Percentiles rank a stretch among this genome's conserved stretches.
Conservation (phyloP, 2,329 filamentous ascomycete species). For the Trichoderma citrinoviride region DNA sequence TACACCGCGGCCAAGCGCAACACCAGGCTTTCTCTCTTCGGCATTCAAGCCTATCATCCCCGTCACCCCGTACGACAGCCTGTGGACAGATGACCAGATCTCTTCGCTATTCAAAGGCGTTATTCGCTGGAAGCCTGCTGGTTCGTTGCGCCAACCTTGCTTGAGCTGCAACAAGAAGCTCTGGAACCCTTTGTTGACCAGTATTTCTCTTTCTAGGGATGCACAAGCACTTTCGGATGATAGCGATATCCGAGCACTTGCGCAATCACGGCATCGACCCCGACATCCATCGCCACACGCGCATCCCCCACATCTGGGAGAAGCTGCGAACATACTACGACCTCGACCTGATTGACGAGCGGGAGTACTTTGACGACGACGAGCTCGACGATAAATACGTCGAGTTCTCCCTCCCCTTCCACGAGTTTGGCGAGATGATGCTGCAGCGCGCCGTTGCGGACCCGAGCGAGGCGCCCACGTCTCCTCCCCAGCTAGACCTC, state of each 20-base stretch:
- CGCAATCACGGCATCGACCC: slow-evolving; percentile 77
- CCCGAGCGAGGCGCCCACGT: slow-evolving; percentile 47
- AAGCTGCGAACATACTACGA: slow-evolving; percentile 85
- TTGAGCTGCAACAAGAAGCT: background rate
- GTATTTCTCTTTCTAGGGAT: slow-evolving; percentile 52
- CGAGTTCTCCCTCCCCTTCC: slow-evolving; percentile 60
- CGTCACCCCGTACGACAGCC: slow-evolving; percentile 50
- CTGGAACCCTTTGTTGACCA: background rate
- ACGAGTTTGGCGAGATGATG: slow-evolving; percentile 48
- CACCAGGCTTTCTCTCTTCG: slow-evolving; percentile 31
- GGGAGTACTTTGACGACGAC: slow-evolving; percentile 66
- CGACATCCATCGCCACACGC: slow-evolving; percentile 70
- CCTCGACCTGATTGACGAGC: slow-evolving; percentile 79
- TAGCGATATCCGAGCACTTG: slow-evolving; percentile 77
- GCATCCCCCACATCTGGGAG: slow-evolving; percentile 86
- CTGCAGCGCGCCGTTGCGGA: slow-evolving; percentile 45
- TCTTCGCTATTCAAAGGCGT: slow-evolving; percentile 90
- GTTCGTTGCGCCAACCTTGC: slow-evolving; percentile 43
- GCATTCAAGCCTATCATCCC: slow-evolving; percentile 27
- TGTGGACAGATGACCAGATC: slow-evolving; percentile 95
- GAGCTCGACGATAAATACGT: slow-evolving; percentile 59
- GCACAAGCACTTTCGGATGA: slow-evolving; percentile 92
- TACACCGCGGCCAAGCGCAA: slow-evolving; percentile 54
- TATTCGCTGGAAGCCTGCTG: slow-evolving; percentile 94
- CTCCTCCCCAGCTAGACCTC: slow-evolving; percentile 47